Base-by-base conservation (phyloP, 1,139 yeast genomes). In the Yamadazyma spencermartinsiae region DNA sequence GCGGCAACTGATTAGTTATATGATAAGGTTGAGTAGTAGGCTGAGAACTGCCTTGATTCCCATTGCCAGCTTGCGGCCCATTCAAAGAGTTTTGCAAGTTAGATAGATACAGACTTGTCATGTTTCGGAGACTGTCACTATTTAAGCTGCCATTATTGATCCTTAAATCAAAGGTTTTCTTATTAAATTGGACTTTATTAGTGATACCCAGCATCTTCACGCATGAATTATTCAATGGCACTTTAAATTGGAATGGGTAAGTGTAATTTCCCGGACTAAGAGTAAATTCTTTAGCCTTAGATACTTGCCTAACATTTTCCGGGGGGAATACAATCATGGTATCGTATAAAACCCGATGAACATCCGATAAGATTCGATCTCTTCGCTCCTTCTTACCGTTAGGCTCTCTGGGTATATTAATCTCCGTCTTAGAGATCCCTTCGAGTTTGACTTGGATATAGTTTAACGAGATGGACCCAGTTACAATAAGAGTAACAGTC, bases 251-350 rank as follows among this genome's bases (percentile, higher is more conserved):
- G 54, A 82, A 82, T 4, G 81, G 80, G 51, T 80, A 82, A 2
- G 63, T 51, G 52, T 82, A 80, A 25, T 66, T 66, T 0, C 88
- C 88, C 0, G 85, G 78, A 1, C 79, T 69, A 40, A 82, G 60
- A 0, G 86, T 80, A 54, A 74, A 80, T 38, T 77, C 80, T 42
- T 71, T 70, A 4, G 76, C 66, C 35, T 61, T 61, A 15, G 79
- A 66, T 2, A 73, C 76, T 31, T 65, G 54, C 10, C 78, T 60
- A 19, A 80, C 66, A 37, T 79, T 76, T 20, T 61, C 65, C 0
- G 87, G 84, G 0, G 88, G 87, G 48, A 81, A 82, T 18, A 81
- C 81, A 1, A 79, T 69, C 33, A 56, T 45, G 0, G 81, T 72
- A 40, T 77, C 76, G 48, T 80, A 80, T 31, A 82, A 61, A 12